Evolutionary conservation across 1,284 basidiomycete genomes (phyloP).

Genomic region (Apiotrichum sp.): DNA sequence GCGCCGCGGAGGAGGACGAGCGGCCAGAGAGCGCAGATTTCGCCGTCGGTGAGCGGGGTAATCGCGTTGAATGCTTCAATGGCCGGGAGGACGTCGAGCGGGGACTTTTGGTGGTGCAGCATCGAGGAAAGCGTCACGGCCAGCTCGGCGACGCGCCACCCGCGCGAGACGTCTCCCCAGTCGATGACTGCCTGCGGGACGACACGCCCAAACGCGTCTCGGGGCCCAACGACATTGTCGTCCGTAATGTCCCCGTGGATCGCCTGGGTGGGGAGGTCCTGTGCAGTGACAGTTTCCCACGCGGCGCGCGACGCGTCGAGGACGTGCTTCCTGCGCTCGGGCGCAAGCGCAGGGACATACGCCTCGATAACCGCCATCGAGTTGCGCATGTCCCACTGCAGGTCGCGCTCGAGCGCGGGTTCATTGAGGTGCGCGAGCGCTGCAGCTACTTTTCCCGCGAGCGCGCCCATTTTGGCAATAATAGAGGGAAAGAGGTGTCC

Average conservation of each 20-base stretch:
- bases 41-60: slow-evolving; percentile 3
- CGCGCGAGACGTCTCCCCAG: slow-evolving; percentile 12
- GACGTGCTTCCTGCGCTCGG: background rate
- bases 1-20: slow-evolving; percentile 10
- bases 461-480: slow-evolving; percentile 1
- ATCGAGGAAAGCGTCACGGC: slow-evolving; percentile 6
- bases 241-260: slow-evolving; percentile 16
- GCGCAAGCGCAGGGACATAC: background rate
- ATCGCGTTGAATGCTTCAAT: slow-evolving; percentile 4
- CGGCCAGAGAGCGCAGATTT: slow-evolving; percentile 11
- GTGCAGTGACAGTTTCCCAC: background rate
- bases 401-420: slow-evolving; percentile 7
- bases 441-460: background rate
- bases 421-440: background rate
- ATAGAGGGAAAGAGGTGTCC: slow-evolving; percentile 4
- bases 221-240: slow-evolving; percentile 12
- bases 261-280: slow-evolving; percentile 1
- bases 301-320: background rate
- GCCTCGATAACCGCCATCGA: slow-evolving; percentile 8
- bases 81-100: slow-evolving; percentile 7
- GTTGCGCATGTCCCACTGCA: slow-evolving; percentile 16
- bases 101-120: slow-evolving; percentile 6
- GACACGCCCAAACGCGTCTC: slow-evolving; percentile 10
- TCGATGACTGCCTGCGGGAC: slow-evolving; percentile 4
- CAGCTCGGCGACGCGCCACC: slow-evolving; percentile 13